Base-by-base conservation (phyloP, 768 basidiomycete species). In the Kwoniella heveanensis region DNA sequence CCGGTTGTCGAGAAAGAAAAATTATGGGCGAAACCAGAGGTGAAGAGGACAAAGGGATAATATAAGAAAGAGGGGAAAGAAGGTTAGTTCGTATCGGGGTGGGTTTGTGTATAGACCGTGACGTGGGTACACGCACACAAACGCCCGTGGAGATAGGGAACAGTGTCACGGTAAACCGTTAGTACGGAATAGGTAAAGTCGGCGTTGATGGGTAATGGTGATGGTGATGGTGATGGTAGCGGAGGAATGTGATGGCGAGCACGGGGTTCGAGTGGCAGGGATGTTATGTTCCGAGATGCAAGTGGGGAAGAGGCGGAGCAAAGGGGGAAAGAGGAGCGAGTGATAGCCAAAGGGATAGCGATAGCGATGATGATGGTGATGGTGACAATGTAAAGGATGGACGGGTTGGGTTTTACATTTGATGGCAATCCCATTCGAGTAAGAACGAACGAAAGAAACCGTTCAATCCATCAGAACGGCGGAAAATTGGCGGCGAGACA, bases 221-320 rank as follows among this genome's bases (percentile, higher is more conserved):
- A 60, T 21, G 51, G 46, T 60, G 26, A 60, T 4, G 29, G 29
- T 36, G 51, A 60, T 9, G 12, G 47, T 48, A n/a, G 27, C 8
- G 7, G 30, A 22, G 13, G 5, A 32, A 6, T 32, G 5, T 32
- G 32, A 32, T 32, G 32, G 32, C 32, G 13, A 5, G 32, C n/a
- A 24, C 15, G 30, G 29, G 30, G 26, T 21, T 15, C 26, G 32
- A 54, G 51, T 22, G 51, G 32, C 21, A 54, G 26, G 29, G n/a
- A 7, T 26, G 52, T 26, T 8, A 10, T 10, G 8, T 51, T 24
- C 22, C 49, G 49, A 51, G 12, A 29, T 51, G n/a, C 49, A 29
- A 24, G 22, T 2, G 22, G 6, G 6, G 49, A 50, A 22, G 22
- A 8, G n/a, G 52, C n/a, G 52, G 10, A 9, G 15, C 32, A 32